Evolutionary conservation across 2,329 filamentous ascomycete genomes (phyloP).

Genomic region (Harringtonia aguacate): DNA sequence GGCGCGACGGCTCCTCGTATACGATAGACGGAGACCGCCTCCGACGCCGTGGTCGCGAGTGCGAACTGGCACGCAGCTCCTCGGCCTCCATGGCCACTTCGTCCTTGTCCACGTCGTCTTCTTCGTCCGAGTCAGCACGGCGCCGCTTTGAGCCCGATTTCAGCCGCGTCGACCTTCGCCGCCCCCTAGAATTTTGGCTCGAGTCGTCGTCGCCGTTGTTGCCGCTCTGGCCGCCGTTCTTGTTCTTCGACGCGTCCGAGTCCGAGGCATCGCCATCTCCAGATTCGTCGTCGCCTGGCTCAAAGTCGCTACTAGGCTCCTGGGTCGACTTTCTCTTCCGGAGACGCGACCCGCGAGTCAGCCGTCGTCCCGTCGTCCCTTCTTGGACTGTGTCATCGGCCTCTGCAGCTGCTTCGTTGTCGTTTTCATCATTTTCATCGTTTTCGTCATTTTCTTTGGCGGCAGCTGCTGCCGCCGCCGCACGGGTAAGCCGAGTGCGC

Average conservation of each 20-base stretch:
- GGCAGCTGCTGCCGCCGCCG: conserved; percentile 8
- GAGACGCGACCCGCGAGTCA: conserved; percentile 33
- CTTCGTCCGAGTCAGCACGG: conserved; percentile 44
- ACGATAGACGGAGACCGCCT: conserved; percentile 46
- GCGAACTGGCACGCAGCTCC: conserved; percentile 46
- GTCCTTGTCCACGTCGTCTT: conserved; percentile 47
- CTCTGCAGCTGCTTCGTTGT: conserved; percentile 10
- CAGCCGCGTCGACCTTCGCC: conserved; percentile 23
- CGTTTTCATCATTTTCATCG: conserved; percentile 15
- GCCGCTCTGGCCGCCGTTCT: conserved; percentile 16
- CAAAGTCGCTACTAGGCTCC: conserved; percentile 51
- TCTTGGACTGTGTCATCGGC: conserved; percentile 2
- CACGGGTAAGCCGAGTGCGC: conserved; percentile 15
- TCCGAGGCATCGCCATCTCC: conserved; percentile 39
- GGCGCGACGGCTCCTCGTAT: conserved; percentile 43
- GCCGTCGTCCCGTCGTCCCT: conserved; percentile 22
- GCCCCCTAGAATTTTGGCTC: conserved; percentile 40
- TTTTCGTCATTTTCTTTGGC: background rate
- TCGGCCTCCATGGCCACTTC: conserved; percentile 57
- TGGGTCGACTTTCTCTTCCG: conserved; percentile 35
- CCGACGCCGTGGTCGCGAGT: conserved; percentile 35
- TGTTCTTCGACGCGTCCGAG: conserved; percentile 15
- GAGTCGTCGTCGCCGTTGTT: conserved; percentile 28
- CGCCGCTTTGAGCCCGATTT: conserved; percentile 33
- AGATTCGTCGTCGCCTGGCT: conserved; percentile 48